phyloP scores from a whole-genome alignment of 2,329 filamentous ascomycete species.

The Colletotrichum sp. region DNA sequence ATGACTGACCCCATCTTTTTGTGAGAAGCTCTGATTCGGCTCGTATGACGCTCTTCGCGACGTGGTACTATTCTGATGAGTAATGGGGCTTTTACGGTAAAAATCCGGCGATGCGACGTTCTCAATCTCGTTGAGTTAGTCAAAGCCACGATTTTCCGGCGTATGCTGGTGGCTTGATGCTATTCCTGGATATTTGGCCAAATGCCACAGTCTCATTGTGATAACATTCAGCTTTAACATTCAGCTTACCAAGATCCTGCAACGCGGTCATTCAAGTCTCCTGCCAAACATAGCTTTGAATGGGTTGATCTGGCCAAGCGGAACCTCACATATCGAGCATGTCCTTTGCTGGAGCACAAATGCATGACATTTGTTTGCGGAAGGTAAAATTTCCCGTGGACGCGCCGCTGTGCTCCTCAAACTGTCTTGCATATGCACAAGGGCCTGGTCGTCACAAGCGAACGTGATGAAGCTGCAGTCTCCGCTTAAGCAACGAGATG shows the following conservation, averaged over 20 bases:
- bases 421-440: neutral
- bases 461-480: conserved; percentile 9
- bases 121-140: neutral
- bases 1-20: conserved; percentile 11
- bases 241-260: neutral
- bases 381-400: neutral
- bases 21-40: neutral
- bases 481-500: neutral
- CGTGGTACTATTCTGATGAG: neutral
- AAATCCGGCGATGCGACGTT: neutral
- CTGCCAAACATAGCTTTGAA: neutral
- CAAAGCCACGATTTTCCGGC: neutral
- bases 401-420: neutral
- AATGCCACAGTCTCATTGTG: neutral
- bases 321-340: neutral
- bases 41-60: neutral
- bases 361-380: neutral
- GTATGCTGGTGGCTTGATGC: neutral
- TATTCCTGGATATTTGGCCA: neutral
- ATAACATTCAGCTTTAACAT: neutral
- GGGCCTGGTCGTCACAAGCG: conserved; percentile 1
- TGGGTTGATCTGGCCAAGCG: neutral
- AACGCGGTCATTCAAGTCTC: neutral
- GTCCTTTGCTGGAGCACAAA: neutral
- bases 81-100: neutral